These are phyloP conservation scores for Hordeum vulgare DNA, from an alignment of 176 grass and related monocot species.

Conservation along the genomic window DNA sequence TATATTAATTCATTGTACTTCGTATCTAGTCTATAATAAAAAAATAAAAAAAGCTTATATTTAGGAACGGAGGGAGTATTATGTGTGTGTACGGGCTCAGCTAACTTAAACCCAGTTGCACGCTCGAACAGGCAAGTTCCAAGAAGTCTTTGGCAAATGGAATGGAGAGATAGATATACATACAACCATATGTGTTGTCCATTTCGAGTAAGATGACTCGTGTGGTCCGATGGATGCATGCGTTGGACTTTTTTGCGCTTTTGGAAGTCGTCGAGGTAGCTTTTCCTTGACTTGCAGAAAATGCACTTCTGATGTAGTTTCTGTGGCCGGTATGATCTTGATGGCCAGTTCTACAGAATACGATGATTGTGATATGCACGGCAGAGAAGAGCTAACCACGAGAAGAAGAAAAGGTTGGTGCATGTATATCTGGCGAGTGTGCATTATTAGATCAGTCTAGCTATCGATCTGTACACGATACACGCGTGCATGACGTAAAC, in stretches of 20 bases:
- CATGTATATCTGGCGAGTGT: too few species aligned
- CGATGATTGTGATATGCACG: neutral
- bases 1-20: too few species aligned
- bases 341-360: neutral
- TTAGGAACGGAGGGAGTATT: too few species aligned
- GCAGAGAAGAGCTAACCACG: neutral
- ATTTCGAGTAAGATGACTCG: neutral
- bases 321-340: neutral
- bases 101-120: neutral
- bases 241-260: conserved; percentile 11
- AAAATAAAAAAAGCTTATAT: too few species aligned
- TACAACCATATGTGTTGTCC: too few species aligned
- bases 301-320: neutral
- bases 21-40: too few species aligned
- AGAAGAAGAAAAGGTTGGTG: too few species aligned
- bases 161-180: neutral
- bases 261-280: neutral
- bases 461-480: neutral
- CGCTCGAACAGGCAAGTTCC: neutral
- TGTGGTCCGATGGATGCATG: neutral
- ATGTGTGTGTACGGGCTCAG: neutral
- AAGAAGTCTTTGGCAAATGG: neutral
- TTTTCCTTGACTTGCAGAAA: conserved; percentile 14
- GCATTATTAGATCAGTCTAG: neutral
- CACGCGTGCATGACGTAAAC: neutral